phyloP scores from a whole-genome alignment of 2,329 filamentous ascomycete genomes.

The Fusarium continuum region DNA sequence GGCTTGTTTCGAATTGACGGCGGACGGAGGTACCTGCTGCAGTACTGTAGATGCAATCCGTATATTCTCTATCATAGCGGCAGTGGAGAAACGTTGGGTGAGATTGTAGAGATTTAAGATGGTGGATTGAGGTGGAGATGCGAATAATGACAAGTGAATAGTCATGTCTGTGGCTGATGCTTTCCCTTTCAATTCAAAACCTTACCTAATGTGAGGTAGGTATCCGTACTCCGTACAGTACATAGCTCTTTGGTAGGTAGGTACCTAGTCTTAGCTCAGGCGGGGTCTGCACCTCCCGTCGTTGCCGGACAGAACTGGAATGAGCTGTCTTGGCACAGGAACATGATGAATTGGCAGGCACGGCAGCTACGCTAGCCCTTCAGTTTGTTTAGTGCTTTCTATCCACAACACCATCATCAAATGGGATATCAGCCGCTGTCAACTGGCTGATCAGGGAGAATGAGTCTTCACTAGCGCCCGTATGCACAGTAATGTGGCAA shows the following conservation, averaged over 20 bases:
- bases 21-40: conserved; percentile 11
- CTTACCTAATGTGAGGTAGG: too few species aligned
- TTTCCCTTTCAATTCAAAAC: conserved; percentile 5
- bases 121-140: conserved; percentile 10
- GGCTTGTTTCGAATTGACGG: conserved; percentile 19
- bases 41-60: conserved; percentile 1
- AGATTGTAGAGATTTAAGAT: conserved; percentile 20
- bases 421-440: conserved; percentile 27
- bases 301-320: conserved; percentile 1
- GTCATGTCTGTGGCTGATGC: conserved; percentile 6
- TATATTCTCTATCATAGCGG: conserved; percentile 1
- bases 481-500: too few species aligned
- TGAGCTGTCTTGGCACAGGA: conserved; percentile 10
- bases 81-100: conserved; percentile 26
- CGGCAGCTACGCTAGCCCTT: conserved; percentile 13
- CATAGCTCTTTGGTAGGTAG: too few species aligned
- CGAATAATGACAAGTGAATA: conserved; percentile 26
- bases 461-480: background rate
- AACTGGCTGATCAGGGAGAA: conserved; percentile 21
- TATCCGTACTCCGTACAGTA: too few species aligned
- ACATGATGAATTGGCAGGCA: conserved; percentile 11
- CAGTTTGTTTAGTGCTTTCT: background rate
- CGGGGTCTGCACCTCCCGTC: conserved; percentile 1
- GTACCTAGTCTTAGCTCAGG: too few species aligned
- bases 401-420: conserved; percentile 6